Evolutionary conservation across 2,329 filamentous ascomycete species (phyloP).

Genomic region (Pyricularia sp.): DNA sequence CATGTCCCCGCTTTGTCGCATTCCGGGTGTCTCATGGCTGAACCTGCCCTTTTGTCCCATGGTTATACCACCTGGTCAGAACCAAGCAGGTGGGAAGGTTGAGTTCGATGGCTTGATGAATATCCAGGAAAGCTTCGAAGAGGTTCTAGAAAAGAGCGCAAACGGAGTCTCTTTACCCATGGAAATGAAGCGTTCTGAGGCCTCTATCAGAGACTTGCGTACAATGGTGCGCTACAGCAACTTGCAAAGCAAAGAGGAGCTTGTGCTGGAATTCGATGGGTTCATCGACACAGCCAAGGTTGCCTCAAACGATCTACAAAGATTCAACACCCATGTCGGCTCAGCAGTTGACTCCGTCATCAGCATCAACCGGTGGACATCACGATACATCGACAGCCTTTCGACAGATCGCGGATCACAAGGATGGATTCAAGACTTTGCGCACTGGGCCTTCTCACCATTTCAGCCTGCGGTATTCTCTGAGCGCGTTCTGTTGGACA

Average conservation of each 20-base stretch:
- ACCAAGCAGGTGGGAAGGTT: conserved; percentile 17
- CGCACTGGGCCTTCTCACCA: conserved; percentile 39
- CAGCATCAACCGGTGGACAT: conserved; percentile 63
- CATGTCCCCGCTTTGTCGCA: conserved; percentile 54
- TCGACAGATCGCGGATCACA: conserved; percentile 18
- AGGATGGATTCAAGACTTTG: conserved; percentile 23
- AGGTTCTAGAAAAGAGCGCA: conserved; percentile 55
- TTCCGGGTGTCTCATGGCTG: conserved; percentile 51
- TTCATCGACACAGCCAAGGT: conserved; percentile 58
- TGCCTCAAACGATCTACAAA: conserved; percentile 53
- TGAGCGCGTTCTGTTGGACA: conserved; percentile 52
- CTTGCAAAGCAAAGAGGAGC: conserved; percentile 53
- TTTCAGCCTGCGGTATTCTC: conserved; percentile 50
- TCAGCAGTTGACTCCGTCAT: conserved; percentile 63
- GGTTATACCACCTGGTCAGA: conserved; percentile 7
- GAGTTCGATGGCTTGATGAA: conserved; percentile 67
- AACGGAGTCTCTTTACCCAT: conserved; percentile 55
- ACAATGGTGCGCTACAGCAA: conserved; percentile 59
- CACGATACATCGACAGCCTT: conserved; percentile 53
- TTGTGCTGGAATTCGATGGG: conserved; percentile 61
- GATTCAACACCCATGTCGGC: conserved; percentile 66
- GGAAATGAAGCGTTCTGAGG: conserved; percentile 68
- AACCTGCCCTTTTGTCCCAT: conserved; percentile 50
- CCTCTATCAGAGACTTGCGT: conserved; percentile 60
- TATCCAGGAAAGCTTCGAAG: conserved; percentile 63